Evolutionary conservation across 1,284 basidiomycete species (phyloP), one percentile per base, ranked within the genome.

Genomic region (Fomitopsis pinicola): DNA sequence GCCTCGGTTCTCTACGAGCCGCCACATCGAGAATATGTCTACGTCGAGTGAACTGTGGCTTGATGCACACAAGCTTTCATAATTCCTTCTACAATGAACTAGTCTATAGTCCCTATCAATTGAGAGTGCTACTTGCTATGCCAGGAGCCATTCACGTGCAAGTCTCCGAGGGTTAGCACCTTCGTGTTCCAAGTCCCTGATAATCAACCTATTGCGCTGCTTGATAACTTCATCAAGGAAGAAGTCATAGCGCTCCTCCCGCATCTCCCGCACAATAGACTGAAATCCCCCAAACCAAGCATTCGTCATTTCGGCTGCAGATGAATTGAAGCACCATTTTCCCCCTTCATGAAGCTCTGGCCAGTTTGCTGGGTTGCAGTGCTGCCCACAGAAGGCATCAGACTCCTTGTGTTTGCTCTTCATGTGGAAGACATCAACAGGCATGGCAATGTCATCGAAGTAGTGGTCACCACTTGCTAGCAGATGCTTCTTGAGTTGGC

Each of bases 151-250:
- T 2, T 14, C 45, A 2, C 22, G 45, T 2, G 19, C 45, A 26
- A 46, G 22, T 26, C 6, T 70, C 46, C 63, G 63, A 3, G 59
- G 68, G 4, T 60, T 78, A 6, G 74, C 72, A 1, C 57, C 44
- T 22, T 7, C 10, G 5, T 19, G 15, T 3, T 6, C 33, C 10
- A 64, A 35, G 33, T 62, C 57, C 62, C 69, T 26, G 42, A 66
- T 40, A 2, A 38, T 57, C 2, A 55, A 14, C 10, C 60, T 17
- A 61, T 77, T 76, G 7, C 66, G 63, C 2, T 66, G 59, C 42
- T 67, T 69, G 28, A 77, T 72, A 70, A 77, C 72, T 62, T 76
- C 74, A 61, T 78, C 76, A 1, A 78, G 67, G 56, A 73, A 75
- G 59, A 78, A 77, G 42, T 72, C 68, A 62, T 68, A 78, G 35